phyloP scores from a whole-genome alignment of 768 basidiomycete genomes.

The Tricholoma sp. region DNA sequence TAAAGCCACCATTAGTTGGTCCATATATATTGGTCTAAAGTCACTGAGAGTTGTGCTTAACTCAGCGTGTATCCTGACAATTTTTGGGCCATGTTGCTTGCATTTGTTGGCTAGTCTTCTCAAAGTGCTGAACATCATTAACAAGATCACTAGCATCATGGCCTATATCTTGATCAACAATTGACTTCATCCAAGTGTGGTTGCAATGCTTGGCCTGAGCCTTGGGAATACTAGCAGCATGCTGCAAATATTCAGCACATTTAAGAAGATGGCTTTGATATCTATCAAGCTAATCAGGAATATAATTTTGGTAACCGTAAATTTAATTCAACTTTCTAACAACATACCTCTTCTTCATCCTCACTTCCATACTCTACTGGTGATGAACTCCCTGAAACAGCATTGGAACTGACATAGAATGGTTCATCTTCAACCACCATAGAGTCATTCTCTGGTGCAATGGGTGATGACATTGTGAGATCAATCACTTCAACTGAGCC shows the following conservation, averaged over 20 bases:
- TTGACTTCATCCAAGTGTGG: slow-evolving; percentile 11
- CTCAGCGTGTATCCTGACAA: slow-evolving; percentile 2
- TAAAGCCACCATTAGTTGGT: no score
- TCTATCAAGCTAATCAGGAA: slow-evolving; percentile 1
- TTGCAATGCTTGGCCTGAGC: slow-evolving; percentile 4
- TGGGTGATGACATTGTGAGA: slow-evolving; percentile 5
- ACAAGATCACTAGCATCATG: no score
- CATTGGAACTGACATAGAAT: not conserved
- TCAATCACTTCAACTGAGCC: slow-evolving; percentile 4
- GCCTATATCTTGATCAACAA: slow-evolving; percentile 8
- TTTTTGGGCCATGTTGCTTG: slow-evolving; percentile 17
- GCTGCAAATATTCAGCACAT: slow-evolving; percentile 2
- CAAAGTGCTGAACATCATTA: no score
- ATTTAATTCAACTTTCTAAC: not conserved
- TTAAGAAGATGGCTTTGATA: not conserved
- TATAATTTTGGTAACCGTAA: not conserved
- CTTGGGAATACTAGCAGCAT: slow-evolving; percentile 1
- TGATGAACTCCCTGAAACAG: slow-evolving; percentile 5
- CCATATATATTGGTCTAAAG: no score
- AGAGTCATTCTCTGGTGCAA: not conserved
- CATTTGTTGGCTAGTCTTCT: slow-evolving; percentile 7
- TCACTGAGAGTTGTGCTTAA: no score
- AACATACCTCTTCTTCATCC: slow-evolving; percentile 12
- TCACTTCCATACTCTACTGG: slow-evolving; percentile 8
- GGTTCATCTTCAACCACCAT: not conserved